These are phyloP conservation scores for Verticillium tricorpus DNA, from an alignment of 2,329 filamentous ascomycete species.

Conservation along the genomic window DNA sequence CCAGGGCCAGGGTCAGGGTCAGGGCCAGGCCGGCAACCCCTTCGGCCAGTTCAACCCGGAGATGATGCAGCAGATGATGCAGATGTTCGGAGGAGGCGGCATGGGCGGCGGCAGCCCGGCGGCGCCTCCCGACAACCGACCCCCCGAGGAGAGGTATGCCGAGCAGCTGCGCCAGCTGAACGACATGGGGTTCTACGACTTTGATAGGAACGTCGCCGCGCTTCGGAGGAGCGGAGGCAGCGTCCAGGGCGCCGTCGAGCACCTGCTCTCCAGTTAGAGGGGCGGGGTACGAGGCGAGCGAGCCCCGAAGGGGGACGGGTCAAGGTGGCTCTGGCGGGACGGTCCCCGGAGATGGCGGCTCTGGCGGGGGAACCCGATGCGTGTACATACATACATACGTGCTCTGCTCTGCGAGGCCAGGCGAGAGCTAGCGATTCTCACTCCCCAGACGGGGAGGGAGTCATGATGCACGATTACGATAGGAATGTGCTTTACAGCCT, in stretches of 20 bases:
- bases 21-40: slow-evolving; percentile 27
- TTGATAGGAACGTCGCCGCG: slow-evolving; percentile 86
- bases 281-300: too few relatives aligned
- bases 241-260: slow-evolving; percentile 86
- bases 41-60: slow-evolving; percentile 26
- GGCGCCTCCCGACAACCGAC: slow-evolving; percentile 71
- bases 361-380: not conserved
- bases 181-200: slow-evolving; percentile 98
- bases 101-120: slow-evolving; percentile 27
- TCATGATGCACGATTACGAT: not conserved
- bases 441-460: not conserved
- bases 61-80: slow-evolving; percentile 50
- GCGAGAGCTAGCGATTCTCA: not conserved
- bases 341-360: not conserved
- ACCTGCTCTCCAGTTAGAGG: slow-evolving; percentile 45
- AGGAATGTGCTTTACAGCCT: not conserved
- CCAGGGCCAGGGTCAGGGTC: slow-evolving; percentile 20
- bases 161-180: slow-evolving; percentile 89
- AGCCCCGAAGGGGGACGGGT: too few relatives aligned
- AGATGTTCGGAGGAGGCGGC: slow-evolving; percentile 35
- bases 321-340: too few relatives aligned
- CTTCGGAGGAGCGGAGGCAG: slow-evolving; percentile 85
- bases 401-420: not conserved
- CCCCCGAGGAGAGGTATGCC: slow-evolving; percentile 90
- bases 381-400: not conserved